These are phyloP conservation scores for Dittrichia graveolens DNA, from an alignment of 129 eudicot species.

Conservation along the genomic window DNA sequence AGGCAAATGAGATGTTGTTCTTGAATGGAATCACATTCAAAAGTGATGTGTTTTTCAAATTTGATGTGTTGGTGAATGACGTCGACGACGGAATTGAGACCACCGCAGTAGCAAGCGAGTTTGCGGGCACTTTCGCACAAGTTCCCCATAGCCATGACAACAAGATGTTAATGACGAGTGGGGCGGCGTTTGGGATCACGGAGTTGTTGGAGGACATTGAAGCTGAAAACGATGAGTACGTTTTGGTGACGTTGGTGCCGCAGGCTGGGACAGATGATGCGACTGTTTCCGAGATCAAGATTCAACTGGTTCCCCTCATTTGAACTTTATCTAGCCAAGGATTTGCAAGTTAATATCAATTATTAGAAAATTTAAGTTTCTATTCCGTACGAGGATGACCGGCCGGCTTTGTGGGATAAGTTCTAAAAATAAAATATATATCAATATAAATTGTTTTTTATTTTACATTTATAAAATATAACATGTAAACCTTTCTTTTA, in stretches of 20 bases:
- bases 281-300: constrained; percentile 17
- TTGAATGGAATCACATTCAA: constrained; percentile 42
- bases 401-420: too few species aligned
- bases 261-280: constrained; percentile 10
- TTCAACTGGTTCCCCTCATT: constrained; percentile 11
- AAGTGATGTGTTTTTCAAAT: constrained; percentile 39
- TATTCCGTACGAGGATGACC: too few species aligned
- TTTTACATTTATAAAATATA: too few species aligned
- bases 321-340: too few species aligned
- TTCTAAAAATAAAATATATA: too few species aligned
- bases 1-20: constrained; percentile 44
- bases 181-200: constrained; percentile 20
- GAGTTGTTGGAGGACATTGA: constrained; percentile 35
- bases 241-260: constrained; percentile 30
- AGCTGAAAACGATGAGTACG: constrained; percentile 33
- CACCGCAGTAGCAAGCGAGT: constrained; percentile 18
- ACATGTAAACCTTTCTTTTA: too few species aligned
- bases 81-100: constrained; percentile 35
- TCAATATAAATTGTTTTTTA: too few species aligned
- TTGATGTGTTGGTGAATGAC: constrained; percentile 57
- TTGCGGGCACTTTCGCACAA: constrained; percentile 37
- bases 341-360: too few species aligned
- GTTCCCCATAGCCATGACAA: constrained; percentile 18
- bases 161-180: background rate
- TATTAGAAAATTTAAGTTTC: too few species aligned